phyloP scores from a whole-genome alignment of 2,329 filamentous ascomycete species.

The Penicillium frequentans region DNA sequence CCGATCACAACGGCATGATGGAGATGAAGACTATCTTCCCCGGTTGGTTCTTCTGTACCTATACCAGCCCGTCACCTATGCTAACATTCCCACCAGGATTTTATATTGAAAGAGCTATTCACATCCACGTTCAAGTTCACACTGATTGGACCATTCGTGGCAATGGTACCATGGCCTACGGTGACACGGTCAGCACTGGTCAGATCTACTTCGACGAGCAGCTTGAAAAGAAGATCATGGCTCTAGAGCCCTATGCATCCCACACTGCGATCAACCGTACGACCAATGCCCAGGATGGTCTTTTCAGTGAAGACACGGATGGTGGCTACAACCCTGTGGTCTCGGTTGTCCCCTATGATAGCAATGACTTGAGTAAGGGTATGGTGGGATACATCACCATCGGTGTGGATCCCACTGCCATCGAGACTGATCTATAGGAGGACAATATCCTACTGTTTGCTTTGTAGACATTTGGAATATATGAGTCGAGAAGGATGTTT shows the following conservation, averaged over 20 bases:
- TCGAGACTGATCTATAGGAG: slow-evolving; percentile 1
- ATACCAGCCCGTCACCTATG: not conserved
- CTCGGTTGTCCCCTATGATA: slow-evolving; percentile 34
- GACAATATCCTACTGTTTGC: too few species aligned
- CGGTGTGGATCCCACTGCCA: slow-evolving; percentile 23
- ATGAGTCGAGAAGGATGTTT: too few species aligned
- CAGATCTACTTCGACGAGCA: slow-evolving; percentile 35
- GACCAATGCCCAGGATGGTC: slow-evolving; percentile 26
- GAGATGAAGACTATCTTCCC: slow-evolving; percentile 48
- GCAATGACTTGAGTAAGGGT: slow-evolving; percentile 35
- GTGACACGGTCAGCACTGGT: slow-evolving; percentile 31
- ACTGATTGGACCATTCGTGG: slow-evolving; percentile 24
- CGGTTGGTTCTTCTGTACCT: slow-evolving; percentile 14
- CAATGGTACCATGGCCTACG: slow-evolving; percentile 28
- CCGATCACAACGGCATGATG: slow-evolving; percentile 47
- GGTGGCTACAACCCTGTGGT: slow-evolving; percentile 34
- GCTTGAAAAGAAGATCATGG: slow-evolving; percentile 32
- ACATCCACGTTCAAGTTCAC: slow-evolving; percentile 51
- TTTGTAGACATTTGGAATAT: not conserved
- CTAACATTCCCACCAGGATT: slow-evolving; percentile 31
- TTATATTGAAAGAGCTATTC: slow-evolving; percentile 44
- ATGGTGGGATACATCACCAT: slow-evolving; percentile 40
- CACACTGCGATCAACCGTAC: slow-evolving; percentile 40
- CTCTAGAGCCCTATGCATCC: slow-evolving; percentile 32
- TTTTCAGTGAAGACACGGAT: slow-evolving; percentile 8